These are phyloP conservation scores for Irpex lacteus DNA, from an alignment of 1,284 basidiomycete species.

Conservation along the genomic window DNA sequence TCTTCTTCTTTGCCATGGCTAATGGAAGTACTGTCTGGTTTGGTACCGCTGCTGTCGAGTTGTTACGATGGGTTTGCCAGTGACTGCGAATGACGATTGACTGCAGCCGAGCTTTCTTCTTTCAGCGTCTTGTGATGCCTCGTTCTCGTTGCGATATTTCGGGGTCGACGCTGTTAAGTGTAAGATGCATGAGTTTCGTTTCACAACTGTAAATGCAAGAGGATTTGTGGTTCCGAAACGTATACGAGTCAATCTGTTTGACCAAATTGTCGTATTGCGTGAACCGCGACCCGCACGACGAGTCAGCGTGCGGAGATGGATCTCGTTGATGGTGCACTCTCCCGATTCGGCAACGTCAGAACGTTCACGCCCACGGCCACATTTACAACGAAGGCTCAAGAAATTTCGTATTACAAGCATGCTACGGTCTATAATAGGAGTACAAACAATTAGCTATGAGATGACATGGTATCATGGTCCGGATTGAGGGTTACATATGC, in stretches of 20 bases:
- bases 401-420: background rate
- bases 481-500: slow-evolving; percentile 13
- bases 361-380: background rate
- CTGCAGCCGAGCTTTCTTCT: background rate
- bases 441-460: slow-evolving; percentile 12
- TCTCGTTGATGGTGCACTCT: background rate
- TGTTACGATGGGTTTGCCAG: background rate
- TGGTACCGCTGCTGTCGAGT: background rate
- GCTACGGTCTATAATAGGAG: slow-evolving; percentile 10
- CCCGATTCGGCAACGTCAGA: background rate
- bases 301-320: background rate
- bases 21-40: slow-evolving; percentile 4
- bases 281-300: background rate
- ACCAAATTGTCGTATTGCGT: background rate
- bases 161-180: background rate
- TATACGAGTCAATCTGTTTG: background rate
- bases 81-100: background rate
- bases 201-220: background rate
- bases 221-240: background rate
- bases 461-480: slow-evolving; percentile 12
- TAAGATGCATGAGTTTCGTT: background rate
- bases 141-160: background rate
- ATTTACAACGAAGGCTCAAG: background rate
- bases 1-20: slow-evolving; percentile 85
- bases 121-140: background rate